Evolutionary conservation across 2,329 filamentous ascomycete genomes (phyloP).

Genomic region (Xylariales sp.): DNA sequence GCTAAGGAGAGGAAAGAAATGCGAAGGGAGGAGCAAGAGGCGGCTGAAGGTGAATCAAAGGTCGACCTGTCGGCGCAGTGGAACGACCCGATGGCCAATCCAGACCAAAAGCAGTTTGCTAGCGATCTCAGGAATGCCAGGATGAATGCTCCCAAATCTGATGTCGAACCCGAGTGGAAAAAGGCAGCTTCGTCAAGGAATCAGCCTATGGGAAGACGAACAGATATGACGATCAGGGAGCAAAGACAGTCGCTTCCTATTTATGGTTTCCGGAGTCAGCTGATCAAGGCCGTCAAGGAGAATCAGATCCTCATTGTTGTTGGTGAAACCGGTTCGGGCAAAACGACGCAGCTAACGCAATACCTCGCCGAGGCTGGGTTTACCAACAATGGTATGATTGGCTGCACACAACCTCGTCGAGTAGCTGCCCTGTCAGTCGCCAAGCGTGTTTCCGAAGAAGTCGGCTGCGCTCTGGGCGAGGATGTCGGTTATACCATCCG

Average conservation of each 20-base stretch:
- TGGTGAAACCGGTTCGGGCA: conserved; percentile 94
- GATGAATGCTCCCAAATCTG: conserved; percentile 51
- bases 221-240: conserved; percentile 88
- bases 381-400: conserved; percentile 80
- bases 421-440: conserved; percentile 97
- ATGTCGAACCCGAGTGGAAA: conserved; percentile 89
- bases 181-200: conserved; percentile 74
- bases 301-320: conserved; percentile 96
- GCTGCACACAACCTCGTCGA: conserved; percentile 93
- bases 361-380: conserved; percentile 93
- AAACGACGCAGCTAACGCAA: conserved; percentile 94
- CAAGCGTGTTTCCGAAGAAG: conserved; percentile 93
- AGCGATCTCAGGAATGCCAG: conserved; percentile 72
- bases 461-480: conserved; percentile 83
- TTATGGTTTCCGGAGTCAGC: conserved; percentile 78
- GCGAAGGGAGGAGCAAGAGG: conserved; percentile 81
- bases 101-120: conserved; percentile 83
- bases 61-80: conserved; percentile 86
- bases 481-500: conserved; percentile 97
- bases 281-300: conserved; percentile 79
- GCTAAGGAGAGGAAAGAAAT: conserved; percentile 88
- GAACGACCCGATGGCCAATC: conserved; percentile 92
- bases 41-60: conserved; percentile 65
- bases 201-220: conserved; percentile 77
- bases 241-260: conserved; percentile 88